These are phyloP conservation scores for Coemansia sp. DNA, from an alignment of 192 early-diverging fungal genomes.

Conservation along the genomic window DNA sequence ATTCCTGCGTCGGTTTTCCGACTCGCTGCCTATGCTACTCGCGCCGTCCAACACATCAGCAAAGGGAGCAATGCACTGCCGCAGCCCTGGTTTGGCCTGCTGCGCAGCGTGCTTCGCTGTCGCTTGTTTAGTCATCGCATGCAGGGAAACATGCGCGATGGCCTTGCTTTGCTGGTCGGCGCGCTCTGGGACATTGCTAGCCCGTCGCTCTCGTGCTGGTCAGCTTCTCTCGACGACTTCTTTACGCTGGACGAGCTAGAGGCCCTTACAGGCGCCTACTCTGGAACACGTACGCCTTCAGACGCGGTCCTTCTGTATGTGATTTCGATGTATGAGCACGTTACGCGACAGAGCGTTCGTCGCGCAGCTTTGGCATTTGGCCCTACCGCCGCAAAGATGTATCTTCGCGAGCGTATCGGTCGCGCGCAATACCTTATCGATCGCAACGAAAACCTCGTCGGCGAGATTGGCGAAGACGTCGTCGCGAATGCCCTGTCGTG, in stretches of 20 bases:
- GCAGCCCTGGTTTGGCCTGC: constrained; percentile 25
- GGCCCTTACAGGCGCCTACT: constrained; percentile 34
- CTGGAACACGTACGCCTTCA: constrained; percentile 23
- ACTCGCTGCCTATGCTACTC: constrained; percentile 17
- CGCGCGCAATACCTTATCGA: constrained; percentile 32
- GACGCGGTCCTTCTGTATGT: constrained; percentile 32
- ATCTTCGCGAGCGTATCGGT: constrained; percentile 25
- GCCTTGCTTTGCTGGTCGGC: constrained; percentile 11
- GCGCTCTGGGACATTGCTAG: constrained; percentile 36
- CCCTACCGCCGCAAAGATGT: constrained; percentile 19
- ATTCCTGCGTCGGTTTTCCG: constrained; percentile 21
- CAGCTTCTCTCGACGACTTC: constrained; percentile 37
- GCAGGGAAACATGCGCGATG: constrained; percentile 10
- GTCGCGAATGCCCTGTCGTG: constrained; percentile 24
- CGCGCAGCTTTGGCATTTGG: constrained; percentile 45
- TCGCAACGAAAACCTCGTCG: constrained; percentile 43
- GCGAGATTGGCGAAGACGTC: constrained; percentile 31
- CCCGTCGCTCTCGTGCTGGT: constrained; percentile 46
- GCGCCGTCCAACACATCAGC: not conserved
- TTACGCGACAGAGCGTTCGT: constrained; percentile 42
- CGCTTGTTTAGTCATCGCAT: constrained; percentile 31
- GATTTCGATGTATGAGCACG: constrained; percentile 31
- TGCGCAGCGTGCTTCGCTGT: constrained; percentile 32
- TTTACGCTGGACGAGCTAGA: constrained; percentile 47
- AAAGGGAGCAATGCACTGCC: no score